These are phyloP conservation scores for Aureobasidium mangrovei DNA, from an alignment of 2,329 filamentous ascomycete genomes.

Conservation along the genomic window DNA sequence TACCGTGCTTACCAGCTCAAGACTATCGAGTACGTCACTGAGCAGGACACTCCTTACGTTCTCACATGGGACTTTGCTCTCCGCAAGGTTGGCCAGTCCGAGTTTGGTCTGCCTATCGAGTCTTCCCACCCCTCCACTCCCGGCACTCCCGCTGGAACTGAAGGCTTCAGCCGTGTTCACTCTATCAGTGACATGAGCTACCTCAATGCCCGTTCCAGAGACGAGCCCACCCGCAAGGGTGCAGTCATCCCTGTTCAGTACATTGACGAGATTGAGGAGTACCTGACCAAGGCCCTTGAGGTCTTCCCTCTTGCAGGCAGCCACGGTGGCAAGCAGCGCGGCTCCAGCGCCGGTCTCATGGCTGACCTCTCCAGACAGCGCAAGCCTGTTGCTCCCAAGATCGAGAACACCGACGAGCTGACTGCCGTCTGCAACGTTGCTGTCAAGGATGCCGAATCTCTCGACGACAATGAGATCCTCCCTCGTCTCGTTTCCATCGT, in stretches of 20 bases:
- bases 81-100: slow-evolving; percentile 83
- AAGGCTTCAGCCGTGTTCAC: slow-evolving; percentile 70
- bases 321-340: slow-evolving; percentile 38
- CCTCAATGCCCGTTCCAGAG: slow-evolving; percentile 59
- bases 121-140: slow-evolving; percentile 67
- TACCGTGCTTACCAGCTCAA: slow-evolving; percentile 94
- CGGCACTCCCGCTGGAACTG: slow-evolving; percentile 54
- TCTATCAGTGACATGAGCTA: slow-evolving; percentile 98
- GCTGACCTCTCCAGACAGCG: slow-evolving; percentile 35
- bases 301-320: slow-evolving; percentile 52
- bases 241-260: slow-evolving; percentile 90
- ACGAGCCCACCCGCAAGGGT: slow-evolving; percentile 77
- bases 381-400: slow-evolving; percentile 33
- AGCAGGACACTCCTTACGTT: slow-evolving; percentile 65
- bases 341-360: slow-evolving; percentile 38
- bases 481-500: slow-evolving; percentile 67
- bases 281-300: slow-evolving; percentile 75
- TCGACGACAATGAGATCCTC: slow-evolving; percentile 73
- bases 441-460: slow-evolving; percentile 75
- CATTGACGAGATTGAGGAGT: slow-evolving; percentile 87
- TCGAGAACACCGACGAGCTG: slow-evolving; percentile 63
- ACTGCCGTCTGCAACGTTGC: slow-evolving; percentile 90
- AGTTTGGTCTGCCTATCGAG: slow-evolving; percentile 73
- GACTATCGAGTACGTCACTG: slow-evolving; percentile 76
- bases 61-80: slow-evolving; percentile 95